These are phyloP conservation scores for Aureoboletus auriporus DNA, from an alignment of 768 basidiomycete species.

Conservation along the genomic window DNA sequence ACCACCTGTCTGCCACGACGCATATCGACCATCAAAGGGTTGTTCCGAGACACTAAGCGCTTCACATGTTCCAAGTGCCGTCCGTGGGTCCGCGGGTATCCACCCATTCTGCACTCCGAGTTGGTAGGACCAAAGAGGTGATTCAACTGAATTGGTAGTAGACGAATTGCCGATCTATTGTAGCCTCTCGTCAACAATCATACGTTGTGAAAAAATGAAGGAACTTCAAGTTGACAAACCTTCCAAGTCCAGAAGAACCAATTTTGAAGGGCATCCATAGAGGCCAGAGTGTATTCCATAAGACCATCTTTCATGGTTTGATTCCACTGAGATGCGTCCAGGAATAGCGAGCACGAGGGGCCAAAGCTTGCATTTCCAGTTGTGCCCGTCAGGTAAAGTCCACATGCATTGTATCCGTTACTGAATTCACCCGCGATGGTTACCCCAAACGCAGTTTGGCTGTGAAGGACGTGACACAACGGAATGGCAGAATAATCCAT, in stretches of 20 bases:
- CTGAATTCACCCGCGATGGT: slow-evolving; percentile 77
- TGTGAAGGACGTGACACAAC: slow-evolving; percentile 14
- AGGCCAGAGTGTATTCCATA: slow-evolving; percentile 45
- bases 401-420: slow-evolving; percentile 63
- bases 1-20: slow-evolving; percentile 68
- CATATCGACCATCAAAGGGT: slow-evolving; percentile 51
- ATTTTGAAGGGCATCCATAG: slow-evolving; percentile 65
- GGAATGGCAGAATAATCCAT: background rate
- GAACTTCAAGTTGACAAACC: slow-evolving; percentile 31
- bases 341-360: slow-evolving; percentile 39
- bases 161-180: slow-evolving; percentile 55
- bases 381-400: slow-evolving; percentile 42
- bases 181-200: slow-evolving; percentile 1
- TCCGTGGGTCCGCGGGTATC: slow-evolving; percentile 72
- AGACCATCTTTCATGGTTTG: slow-evolving; percentile 49
- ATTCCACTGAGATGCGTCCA: slow-evolving; percentile 51
- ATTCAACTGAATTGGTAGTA: slow-evolving; percentile 41
- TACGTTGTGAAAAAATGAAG: background rate
- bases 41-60: slow-evolving; percentile 42
- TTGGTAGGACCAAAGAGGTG: slow-evolving; percentile 69
- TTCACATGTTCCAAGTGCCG: slow-evolving; percentile 60
- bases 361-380: slow-evolving; percentile 24
- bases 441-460: slow-evolving; percentile 59
- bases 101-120: slow-evolving; percentile 71
- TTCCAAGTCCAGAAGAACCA: slow-evolving; percentile 85